Base-by-base conservation (phyloP, 345 rosid species). In the Syzygium jambos region DNA sequence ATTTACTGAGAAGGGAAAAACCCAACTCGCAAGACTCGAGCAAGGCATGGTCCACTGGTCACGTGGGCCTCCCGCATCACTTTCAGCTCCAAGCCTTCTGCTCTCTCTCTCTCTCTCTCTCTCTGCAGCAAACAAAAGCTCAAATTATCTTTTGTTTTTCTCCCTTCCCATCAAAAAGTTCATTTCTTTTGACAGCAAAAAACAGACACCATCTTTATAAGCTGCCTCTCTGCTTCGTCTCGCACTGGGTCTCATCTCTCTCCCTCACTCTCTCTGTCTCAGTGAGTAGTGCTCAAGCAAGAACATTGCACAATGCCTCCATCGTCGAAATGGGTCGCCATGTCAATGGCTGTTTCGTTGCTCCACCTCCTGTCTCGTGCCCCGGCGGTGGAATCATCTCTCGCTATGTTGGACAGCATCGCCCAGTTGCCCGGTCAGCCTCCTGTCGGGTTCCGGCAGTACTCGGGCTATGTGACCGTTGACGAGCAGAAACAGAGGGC, bases 401-500 rank as follows among this genome's bases (percentile, higher is more conserved):
- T 87, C 27, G 92, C 89, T 63, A 56, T 86, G 65, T 87, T 91
- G 14, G 99, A 97, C 83, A 91, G 89, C 86, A 87, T 97, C 87
- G 52, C 88, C 84, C 54, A 85, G 88, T 90, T 97, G 85, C 99
- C 99, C 16, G 98, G 98, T 88, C 99, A 97, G 91, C 99, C 99
- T 57, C 90, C 49, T 77, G 98, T 95, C 59, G 90, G 90, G 63
- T 97, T 95, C 90, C 91, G 92, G 46, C 99, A 96, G 61, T 96
- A 93, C 90, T 94, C 99, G 0, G 98, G 99, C 85, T 97, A 96
- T 90, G 98, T 97, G 87, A 93, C 93, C 57, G 95, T 96, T 55
- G 98, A 96, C 85, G 94, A 85, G 14, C 93, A 87, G 88, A 93
- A 93, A 73, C 95, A 95, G 90, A 95, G 90, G 85, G 98, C 97